Base-by-base conservation (phyloP, 129 eudicot genomes). In the Helianthus tuberosus region DNA sequence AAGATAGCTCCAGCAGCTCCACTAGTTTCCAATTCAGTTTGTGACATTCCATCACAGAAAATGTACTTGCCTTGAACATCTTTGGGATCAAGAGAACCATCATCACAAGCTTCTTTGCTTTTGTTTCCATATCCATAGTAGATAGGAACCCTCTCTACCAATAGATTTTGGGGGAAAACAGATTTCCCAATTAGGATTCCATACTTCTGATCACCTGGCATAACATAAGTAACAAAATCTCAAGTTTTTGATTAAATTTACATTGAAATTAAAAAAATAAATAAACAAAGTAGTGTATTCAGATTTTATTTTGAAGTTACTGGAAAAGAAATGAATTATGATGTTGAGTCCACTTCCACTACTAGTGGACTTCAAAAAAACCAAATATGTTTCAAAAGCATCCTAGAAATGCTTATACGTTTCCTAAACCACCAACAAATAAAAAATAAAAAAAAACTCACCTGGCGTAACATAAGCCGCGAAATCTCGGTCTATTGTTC, bases 131-230 rank as follows among this genome's bases (percentile, higher is more conserved):
- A 72, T 68, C 87, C 87, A 17, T 46, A 86, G 76, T 77, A 83
- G 17, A 86, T 80, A 16, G 85, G 83, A 29, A 83, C 87, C 74
- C 91, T 69, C 2, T 73, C 81, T 1, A 83, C 85, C 64, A 83
- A 69, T 2, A 83, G 59, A 17, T 77, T 74, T 77, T 77, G 71
- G 0, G 87, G 85, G 39, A 13, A 86, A 57, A 82, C 15, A 8
- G 87, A 84, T 55, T 68, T 79, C 64, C 85, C 87, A 5, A 52
- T 11, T 11, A 86, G 64, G 14, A 65, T 11, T 32, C 54, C 20
- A 13, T 53, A 35, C 0, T 41, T 81, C 10, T 75, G 75, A 69
- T 83, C 77, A 20, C 74, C 69, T 17, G 82, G 77, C 35, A 79
- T 80, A 11, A 86, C 81, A 41, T 41, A 41, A 41, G 46, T 8